Conservation (phyloP, 352 stramenopile species). For the Thraustochytrium striatum region DNA sequence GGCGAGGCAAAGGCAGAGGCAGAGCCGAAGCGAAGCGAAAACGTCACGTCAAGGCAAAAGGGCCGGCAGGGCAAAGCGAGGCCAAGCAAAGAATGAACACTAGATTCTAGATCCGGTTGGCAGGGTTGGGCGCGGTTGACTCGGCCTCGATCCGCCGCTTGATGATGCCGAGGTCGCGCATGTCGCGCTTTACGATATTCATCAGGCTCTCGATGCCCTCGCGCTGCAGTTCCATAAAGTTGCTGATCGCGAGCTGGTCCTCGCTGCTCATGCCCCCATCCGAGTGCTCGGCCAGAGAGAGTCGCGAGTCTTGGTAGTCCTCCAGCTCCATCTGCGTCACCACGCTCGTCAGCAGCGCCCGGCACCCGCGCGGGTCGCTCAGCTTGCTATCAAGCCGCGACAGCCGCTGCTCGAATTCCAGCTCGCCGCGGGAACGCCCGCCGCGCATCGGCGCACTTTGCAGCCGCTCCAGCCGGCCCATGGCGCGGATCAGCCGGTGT, state of each 20-base stretch:
- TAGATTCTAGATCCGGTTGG: too few relatives aligned
- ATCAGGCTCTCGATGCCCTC: conserved; percentile 38
- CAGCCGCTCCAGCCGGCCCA: conserved; percentile 27
- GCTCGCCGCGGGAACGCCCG: conserved; percentile 4
- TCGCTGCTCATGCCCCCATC: background rate
- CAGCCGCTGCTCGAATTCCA: conserved; percentile 19
- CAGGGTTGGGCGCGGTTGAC: too few relatives aligned
- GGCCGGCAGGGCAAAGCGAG: too few relatives aligned
- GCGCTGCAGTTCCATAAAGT: conserved; percentile 34
- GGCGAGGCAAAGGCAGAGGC: too few relatives aligned
- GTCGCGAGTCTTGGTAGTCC: conserved; percentile 22
- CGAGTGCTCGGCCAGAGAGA: too few relatives aligned
- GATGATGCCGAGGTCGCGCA: conserved; percentile 43
- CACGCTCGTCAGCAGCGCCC: conserved; percentile 31
- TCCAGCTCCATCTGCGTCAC: conserved; percentile 41
- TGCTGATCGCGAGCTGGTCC: conserved; percentile 28
- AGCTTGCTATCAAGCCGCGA: background rate
- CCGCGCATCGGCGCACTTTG: background rate
- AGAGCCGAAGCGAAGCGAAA: too few relatives aligned
- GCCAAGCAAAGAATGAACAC: too few relatives aligned
- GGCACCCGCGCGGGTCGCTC: conserved; percentile 30
- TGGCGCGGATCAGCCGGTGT: conserved; percentile 23
- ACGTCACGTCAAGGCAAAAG: too few relatives aligned
- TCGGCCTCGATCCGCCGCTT: background rate
- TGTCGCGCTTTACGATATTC: conserved; percentile 41